Conservation (phyloP, 371 early-diverging fungal species). For the Haplosporangium sp. region DNA sequence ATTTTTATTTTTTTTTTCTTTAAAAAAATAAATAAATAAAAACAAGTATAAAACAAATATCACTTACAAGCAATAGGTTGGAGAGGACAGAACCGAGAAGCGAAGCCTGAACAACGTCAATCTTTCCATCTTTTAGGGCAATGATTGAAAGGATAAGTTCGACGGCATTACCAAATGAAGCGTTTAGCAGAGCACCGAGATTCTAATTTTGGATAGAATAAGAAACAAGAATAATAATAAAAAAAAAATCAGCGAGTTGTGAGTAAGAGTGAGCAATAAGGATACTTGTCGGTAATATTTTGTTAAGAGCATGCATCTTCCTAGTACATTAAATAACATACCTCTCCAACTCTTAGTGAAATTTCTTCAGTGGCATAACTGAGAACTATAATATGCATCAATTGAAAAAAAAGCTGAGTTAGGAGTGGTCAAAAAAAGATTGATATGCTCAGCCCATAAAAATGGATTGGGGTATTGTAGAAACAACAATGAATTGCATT, state of each 20-base stretch:
- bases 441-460: background rate
- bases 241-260: background rate
- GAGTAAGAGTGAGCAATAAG: background rate
- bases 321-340: slow-evolving; percentile 1
- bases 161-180: slow-evolving; percentile 88
- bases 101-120: slow-evolving; percentile 89
- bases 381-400: slow-evolving; percentile 57
- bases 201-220: slow-evolving; percentile 56
- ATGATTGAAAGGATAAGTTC: slow-evolving; percentile 86
- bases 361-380: slow-evolving; percentile 72
- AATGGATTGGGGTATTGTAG: too few relatives aligned
- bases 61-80: slow-evolving; percentile 81
- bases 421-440: background rate
- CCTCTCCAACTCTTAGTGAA: slow-evolving; percentile 59
- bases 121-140: slow-evolving; percentile 81
- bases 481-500: background rate
- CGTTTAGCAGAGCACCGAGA: slow-evolving; percentile 91
- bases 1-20: too few relatives aligned
- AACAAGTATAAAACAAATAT: too few relatives aligned
- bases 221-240: background rate
- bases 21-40: too few relatives aligned
- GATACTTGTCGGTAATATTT: too few relatives aligned
- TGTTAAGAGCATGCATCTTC: too few relatives aligned
- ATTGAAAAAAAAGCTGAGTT: background rate
- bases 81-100: slow-evolving; percentile 90